phyloP scores from a whole-genome alignment of 2,329 filamentous ascomycete genomes.

The Microdochium nivale region DNA sequence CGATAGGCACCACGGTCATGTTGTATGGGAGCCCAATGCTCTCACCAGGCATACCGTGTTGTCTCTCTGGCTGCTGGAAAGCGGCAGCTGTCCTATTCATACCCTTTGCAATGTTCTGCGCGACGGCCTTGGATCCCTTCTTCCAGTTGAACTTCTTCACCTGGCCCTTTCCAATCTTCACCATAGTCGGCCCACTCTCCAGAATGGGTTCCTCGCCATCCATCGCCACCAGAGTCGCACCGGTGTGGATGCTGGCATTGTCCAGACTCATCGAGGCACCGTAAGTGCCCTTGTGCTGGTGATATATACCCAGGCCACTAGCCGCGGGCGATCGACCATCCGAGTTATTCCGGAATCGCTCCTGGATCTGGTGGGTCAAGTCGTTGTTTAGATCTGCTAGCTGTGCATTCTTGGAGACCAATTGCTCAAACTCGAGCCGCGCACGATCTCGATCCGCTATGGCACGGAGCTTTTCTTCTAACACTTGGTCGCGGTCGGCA shows the following conservation, averaged over 20 bases:
- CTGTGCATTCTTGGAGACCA: slow-evolving; percentile 91
- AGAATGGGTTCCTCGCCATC: slow-evolving; percentile 59
- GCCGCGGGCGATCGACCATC: slow-evolving; percentile 39
- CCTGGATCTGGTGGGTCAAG: slow-evolving; percentile 88
- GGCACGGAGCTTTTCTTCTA: slow-evolving; percentile 77
- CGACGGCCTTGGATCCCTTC: slow-evolving; percentile 87
- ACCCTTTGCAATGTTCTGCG: slow-evolving; percentile 89
- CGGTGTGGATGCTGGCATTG: slow-evolving; percentile 43
- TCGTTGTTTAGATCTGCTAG: slow-evolving; percentile 93
- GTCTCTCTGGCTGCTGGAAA: slow-evolving; percentile 49
- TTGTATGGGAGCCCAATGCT: slow-evolving; percentile 64
- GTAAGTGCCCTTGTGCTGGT: slow-evolving; percentile 40
- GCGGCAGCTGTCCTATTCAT: slow-evolving; percentile 86
- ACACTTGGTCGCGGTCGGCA: slow-evolving; percentile 67
- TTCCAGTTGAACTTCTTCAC: slow-evolving; percentile 99
- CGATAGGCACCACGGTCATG: slow-evolving; percentile 50
- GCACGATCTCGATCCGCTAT: slow-evolving; percentile 85
- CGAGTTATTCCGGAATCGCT: slow-evolving; percentile 72
- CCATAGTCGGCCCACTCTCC: slow-evolving; percentile 78
- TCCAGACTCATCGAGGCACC: slow-evolving; percentile 44
- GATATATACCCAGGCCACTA: slow-evolving; percentile 50
- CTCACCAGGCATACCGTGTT: slow-evolving; percentile 48
- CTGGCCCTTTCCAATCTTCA: slow-evolving; percentile 90
- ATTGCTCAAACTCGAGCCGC: slow-evolving; percentile 88
- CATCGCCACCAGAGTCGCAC: slow-evolving; percentile 48